phyloP scores from a whole-genome alignment of 805 yeast genomes.

The Metschnikowia noctiluminum region DNA sequence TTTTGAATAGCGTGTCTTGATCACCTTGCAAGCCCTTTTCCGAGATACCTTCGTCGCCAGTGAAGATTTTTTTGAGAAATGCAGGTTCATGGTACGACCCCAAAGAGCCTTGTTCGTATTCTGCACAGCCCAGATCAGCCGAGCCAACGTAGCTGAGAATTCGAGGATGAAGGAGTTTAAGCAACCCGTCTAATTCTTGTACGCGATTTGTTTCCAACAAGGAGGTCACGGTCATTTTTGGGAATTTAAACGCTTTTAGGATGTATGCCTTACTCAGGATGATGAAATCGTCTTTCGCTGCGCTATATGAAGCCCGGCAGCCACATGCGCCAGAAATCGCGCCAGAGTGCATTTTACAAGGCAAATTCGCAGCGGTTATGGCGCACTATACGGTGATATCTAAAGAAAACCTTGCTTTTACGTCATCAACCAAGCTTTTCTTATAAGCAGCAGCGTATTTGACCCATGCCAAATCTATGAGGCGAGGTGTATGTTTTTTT shows the following conservation, averaged over 20 bases:
- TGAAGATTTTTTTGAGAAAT: constrained; percentile 36
- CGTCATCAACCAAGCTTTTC: neutral
- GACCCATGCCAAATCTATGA: no score
- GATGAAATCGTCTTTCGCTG: no score
- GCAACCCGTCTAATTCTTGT: constrained; percentile 52
- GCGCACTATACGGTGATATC: neutral
- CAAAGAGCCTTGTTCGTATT: constrained; percentile 39
- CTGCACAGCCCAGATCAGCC: constrained; percentile 36
- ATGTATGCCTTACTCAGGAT: no score
- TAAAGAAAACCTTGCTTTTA: neutral
- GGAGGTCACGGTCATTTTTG: constrained; percentile 12
- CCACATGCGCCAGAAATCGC: neutral
- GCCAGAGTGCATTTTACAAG: neutral
- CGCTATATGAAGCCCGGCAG: neutral
- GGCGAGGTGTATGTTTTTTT: no score
- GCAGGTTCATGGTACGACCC: constrained; percentile 54
- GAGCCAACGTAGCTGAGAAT: constrained; percentile 50
- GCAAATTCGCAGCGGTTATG: neutral
- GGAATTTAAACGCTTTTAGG: neutral
- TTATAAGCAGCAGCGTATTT: neutral
- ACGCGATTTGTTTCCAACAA: constrained; percentile 49
- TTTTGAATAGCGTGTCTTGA: constrained; percentile 39
- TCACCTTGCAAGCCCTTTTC: constrained; percentile 32
- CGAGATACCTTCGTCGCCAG: constrained; percentile 32
- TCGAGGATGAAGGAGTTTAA: constrained; percentile 48